phyloP scores from a whole-genome alignment of 306 rosid species.

The Argentina anserina region DNA sequence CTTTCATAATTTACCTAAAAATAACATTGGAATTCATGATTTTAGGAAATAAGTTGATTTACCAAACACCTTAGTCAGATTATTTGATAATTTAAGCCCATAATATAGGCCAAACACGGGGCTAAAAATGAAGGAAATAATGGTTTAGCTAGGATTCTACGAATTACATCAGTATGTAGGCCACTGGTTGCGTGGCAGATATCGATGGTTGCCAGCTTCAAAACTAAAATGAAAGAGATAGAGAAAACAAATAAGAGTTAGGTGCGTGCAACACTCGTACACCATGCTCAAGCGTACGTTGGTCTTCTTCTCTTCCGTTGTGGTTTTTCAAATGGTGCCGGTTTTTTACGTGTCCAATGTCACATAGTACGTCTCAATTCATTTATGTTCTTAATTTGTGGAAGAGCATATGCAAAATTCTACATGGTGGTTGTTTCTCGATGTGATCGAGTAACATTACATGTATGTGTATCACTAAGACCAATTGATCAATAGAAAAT shows the following conservation, averaged over 20 bases:
- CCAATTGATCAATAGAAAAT: too few species aligned
- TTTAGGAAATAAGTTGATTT: too few species aligned
- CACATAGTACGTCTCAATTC: neutral
- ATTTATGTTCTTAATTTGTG: neutral
- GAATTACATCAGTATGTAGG: neutral
- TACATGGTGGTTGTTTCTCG: neutral
- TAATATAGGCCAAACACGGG: too few species aligned
- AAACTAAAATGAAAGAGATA: neutral
- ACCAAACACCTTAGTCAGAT: too few species aligned
- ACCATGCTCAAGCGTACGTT: neutral
- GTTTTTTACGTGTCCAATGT: neutral
- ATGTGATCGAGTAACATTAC: neutral
- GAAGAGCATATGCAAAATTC: neutral
- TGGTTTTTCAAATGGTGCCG: neutral
- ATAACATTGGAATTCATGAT: too few species aligned
- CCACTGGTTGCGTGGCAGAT: neutral
- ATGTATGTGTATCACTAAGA: too few species aligned
- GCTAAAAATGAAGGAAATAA: neutral
- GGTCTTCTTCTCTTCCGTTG: neutral
- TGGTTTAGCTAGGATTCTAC: rapidly evolving
- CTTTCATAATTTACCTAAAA: too few species aligned
- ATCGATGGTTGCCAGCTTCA: too few species aligned
- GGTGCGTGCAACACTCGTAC: neutral
- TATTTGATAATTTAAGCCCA: too few species aligned
- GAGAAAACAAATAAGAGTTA: neutral